phyloP scores from a whole-genome alignment of 192 early-diverging fungal genomes.

The Ambispora gerdemannii region DNA sequence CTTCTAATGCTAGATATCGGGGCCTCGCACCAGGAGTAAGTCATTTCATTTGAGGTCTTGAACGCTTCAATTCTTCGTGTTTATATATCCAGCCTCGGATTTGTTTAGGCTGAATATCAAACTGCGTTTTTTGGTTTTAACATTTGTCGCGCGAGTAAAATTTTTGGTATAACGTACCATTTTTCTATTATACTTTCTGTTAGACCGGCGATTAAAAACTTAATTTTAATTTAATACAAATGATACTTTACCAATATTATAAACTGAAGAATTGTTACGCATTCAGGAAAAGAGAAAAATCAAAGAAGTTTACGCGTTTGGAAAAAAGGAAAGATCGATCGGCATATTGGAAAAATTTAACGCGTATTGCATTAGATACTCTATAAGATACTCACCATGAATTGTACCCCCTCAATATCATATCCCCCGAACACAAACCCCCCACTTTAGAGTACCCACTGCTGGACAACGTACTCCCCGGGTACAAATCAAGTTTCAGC shows the following conservation, averaged over 20 bases:
- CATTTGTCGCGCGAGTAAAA: not conserved
- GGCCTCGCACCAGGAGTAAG: not conserved
- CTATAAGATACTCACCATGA: too few relatives aligned
- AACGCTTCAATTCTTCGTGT: not conserved
- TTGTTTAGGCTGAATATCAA: not conserved
- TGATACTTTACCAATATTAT: too few relatives aligned
- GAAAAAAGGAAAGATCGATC: not conserved
- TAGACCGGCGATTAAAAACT: not conserved
- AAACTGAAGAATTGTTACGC: too few relatives aligned
- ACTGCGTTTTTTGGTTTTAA: not conserved
- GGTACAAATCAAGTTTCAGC: too few relatives aligned
- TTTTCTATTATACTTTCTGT: not conserved
- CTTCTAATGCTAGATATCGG: not conserved
- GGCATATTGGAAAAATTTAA: not conserved
- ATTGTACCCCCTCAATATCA: not conserved
- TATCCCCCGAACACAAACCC: not conserved
- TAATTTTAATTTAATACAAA: not conserved
- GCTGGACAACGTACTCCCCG: too few relatives aligned
- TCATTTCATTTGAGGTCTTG: too few relatives aligned
- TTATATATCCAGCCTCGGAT: not conserved
- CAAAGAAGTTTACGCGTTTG: not conserved
- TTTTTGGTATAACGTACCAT: not conserved
- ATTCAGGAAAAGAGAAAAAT: too few relatives aligned
- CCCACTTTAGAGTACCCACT: not conserved
- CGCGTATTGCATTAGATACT: not conserved